A percentile compares a stretch with the other conserved stretches of the same genome.
Evolutionary conservation across 345 rosid species (phyloP).

Genomic region (Pseudoturritis turrita): DNA sequence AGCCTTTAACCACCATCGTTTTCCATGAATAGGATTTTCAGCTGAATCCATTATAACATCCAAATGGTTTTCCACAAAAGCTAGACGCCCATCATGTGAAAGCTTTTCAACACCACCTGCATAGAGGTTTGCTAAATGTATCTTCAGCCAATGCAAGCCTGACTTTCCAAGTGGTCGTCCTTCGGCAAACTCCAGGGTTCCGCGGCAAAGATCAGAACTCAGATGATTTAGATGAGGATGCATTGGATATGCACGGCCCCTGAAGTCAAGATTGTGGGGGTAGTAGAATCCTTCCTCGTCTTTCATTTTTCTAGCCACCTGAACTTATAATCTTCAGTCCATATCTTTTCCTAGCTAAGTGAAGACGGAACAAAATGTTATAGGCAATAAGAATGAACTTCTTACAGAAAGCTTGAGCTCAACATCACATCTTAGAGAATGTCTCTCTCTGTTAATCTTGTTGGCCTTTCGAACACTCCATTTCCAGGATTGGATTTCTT

Average conservation of each 20-base stretch:
- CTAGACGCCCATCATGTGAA: constrained; percentile 78
- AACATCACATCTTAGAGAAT: constrained; percentile 85
- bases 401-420: constrained; percentile 97
- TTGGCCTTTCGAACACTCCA: constrained; percentile 69
- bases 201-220: constrained; percentile 93
- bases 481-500: constrained; percentile 67
- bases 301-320: constrained; percentile 94
- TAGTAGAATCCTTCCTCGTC: constrained; percentile 95
- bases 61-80: constrained; percentile 82
- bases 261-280: constrained; percentile 97
- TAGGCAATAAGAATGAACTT: not conserved
- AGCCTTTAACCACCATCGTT: constrained; percentile 91
- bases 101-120: constrained; percentile 91
- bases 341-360: constrained; percentile 14
- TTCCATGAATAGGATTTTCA: constrained; percentile 78
- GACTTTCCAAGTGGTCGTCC: constrained; percentile 86
- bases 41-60: constrained; percentile 88
- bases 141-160: constrained; percentile 86
- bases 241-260: constrained; percentile 99
- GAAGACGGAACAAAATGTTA: constrained; percentile 14
- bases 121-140: constrained; percentile 86
- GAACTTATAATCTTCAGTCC: constrained; percentile 24
- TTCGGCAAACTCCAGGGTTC: constrained; percentile 93
- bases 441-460: constrained; percentile 85
- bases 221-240: constrained; percentile 94